Evolutionary conservation across 2,329 filamentous ascomycete genomes (phyloP).

Genomic region (Cytospora piceae): DNA sequence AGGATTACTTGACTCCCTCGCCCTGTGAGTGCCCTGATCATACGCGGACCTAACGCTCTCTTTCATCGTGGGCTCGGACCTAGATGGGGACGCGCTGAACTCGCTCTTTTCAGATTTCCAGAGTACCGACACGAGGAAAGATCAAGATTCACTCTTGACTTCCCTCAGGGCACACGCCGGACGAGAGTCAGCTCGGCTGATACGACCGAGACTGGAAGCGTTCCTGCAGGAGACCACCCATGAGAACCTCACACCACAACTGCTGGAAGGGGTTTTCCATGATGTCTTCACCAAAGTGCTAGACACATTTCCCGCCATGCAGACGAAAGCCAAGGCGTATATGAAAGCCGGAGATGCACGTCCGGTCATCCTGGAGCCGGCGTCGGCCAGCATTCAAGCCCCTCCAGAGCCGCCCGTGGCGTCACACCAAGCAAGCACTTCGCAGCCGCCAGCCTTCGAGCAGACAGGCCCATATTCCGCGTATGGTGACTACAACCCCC

Average conservation of each 20-base stretch:
- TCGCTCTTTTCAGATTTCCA: background rate
- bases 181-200: background rate
- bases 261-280: background rate
- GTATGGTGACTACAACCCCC: too few species aligned
- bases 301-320: background rate
- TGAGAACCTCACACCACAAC: background rate
- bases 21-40: background rate
- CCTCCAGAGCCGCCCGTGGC: too few species aligned
- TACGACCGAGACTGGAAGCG: background rate
- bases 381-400: too few species aligned
- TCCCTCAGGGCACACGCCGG: background rate
- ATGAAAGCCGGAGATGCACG: too few species aligned
- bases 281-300: background rate
- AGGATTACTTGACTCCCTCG: background rate
- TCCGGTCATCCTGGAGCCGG: too few species aligned
- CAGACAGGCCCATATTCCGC: too few species aligned
- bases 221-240: background rate
- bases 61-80: too few species aligned
- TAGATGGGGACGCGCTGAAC: too few species aligned
- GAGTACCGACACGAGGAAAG: background rate
- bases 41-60: too few species aligned
- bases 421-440: too few species aligned
- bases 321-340: background rate
- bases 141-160: background rate
- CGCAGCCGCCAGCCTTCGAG: too few species aligned